phyloP scores from a whole-genome alignment of 306 rosid species.

The Styphnolobium japonicum region DNA sequence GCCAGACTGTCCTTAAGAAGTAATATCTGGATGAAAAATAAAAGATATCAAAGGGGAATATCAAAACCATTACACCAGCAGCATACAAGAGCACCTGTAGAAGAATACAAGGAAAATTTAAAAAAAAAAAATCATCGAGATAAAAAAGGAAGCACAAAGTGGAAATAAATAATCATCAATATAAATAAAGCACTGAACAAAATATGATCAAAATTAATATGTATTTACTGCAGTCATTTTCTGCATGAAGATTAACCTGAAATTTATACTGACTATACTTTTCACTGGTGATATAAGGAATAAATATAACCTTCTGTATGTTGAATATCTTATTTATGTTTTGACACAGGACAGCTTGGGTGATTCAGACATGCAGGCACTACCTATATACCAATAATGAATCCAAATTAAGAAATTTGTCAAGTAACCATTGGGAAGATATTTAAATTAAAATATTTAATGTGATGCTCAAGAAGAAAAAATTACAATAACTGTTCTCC shows the following conservation, averaged over 20 bases:
- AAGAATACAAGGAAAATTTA: slow-evolving; percentile 37
- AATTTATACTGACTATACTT: not conserved
- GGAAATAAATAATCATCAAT: slow-evolving; percentile 8
- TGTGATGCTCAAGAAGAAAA: not conserved
- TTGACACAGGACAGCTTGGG: not conserved
- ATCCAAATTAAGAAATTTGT: slow-evolving; percentile 1
- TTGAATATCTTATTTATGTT: not conserved
- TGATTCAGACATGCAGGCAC: slow-evolving; percentile 13
- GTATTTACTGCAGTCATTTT: slow-evolving; percentile 8
- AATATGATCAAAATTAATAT: not conserved
- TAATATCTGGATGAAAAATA: slow-evolving; percentile 86
- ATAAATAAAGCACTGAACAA: not conserved
- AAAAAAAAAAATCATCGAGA: slow-evolving; percentile 22
- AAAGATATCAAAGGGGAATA: slow-evolving; percentile 94
- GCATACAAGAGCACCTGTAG: slow-evolving; percentile 94
- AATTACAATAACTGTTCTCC: not conserved
- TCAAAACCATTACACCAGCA: slow-evolving; percentile 70
- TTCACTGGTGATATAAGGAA: not conserved
- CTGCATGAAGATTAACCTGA: not conserved
- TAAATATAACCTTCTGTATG: not conserved
- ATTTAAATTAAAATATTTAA: slow-evolving; percentile 8
- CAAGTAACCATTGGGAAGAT: not conserved
- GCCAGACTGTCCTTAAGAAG: slow-evolving; percentile 91
- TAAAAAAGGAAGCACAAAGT: slow-evolving; percentile 20
- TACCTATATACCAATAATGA: not conserved